Evolutionary conservation across 108 stramenopile species (phyloP).

Genomic region (Stephanodiscus triporus): DNA sequence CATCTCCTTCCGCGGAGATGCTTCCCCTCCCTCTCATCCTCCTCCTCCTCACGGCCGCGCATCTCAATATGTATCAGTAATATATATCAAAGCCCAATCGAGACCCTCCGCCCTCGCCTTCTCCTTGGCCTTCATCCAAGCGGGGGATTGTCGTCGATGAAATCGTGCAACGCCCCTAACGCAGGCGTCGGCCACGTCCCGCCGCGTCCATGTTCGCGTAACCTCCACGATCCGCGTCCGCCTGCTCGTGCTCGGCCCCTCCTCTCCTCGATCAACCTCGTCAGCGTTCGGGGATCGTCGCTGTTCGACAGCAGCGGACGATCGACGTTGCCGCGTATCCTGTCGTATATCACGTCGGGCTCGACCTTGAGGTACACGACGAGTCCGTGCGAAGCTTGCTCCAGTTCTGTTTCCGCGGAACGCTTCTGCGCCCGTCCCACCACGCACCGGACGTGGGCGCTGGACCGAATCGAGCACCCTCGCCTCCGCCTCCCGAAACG

Average conservation of each 20-base stretch:
- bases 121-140: slow-evolving; percentile 77
- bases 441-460: slow-evolving; percentile 84
- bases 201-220: slow-evolving; percentile 56
- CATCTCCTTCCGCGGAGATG: too few relatives aligned
- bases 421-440: slow-evolving; percentile 32
- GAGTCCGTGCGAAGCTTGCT: slow-evolving; percentile 88
- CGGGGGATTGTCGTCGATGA: slow-evolving; percentile 94
- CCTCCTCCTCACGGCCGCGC: not conserved
- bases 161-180: slow-evolving; percentile 76
- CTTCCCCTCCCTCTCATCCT: too few relatives aligned
- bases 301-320: slow-evolving; percentile 85
- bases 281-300: slow-evolving; percentile 75
- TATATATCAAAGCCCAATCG: slow-evolving; percentile 1
- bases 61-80: not conserved
- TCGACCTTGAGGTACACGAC: slow-evolving; percentile 89
- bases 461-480: slow-evolving; percentile 85
- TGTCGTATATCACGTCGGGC: slow-evolving; percentile 77
- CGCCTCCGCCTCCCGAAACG: slow-evolving; percentile 86
- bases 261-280: slow-evolving; percentile 62
- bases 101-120: slow-evolving; percentile 47
- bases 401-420: slow-evolving; percentile 82
- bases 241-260: slow-evolving; percentile 73
- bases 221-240: slow-evolving; percentile 80
- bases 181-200: slow-evolving; percentile 55
- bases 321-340: slow-evolving; percentile 70